Evolutionary conservation across 2,329 filamentous ascomycete species (phyloP).

Genomic region (Laburnicola sp.): DNA sequence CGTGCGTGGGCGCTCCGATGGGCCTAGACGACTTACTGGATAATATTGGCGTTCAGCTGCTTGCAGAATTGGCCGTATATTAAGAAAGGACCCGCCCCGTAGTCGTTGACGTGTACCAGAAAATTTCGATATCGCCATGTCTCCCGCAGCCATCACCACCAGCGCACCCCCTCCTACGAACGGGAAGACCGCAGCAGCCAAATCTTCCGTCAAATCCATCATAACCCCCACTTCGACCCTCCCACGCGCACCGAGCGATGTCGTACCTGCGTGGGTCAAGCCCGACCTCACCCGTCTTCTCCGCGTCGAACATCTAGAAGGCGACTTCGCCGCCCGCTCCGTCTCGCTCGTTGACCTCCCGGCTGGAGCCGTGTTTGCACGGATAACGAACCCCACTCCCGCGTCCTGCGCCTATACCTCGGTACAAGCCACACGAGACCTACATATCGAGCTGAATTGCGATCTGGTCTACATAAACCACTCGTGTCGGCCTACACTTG

Average conservation of each 20-base stretch:
- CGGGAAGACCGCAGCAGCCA: conserved; percentile 19
- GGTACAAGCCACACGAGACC: conserved; percentile 54
- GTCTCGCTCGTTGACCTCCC: conserved; percentile 55
- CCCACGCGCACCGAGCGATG: conserved; percentile 10
- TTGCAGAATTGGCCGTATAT: background rate
- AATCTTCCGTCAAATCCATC: conserved; percentile 23
- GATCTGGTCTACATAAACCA: conserved; percentile 63
- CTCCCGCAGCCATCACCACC: conserved; percentile 32
- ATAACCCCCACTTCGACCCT: conserved; percentile 23
- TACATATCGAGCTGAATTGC: conserved; percentile 60
- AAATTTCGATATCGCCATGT: conserved; percentile 22
- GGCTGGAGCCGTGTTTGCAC: conserved; percentile 54
- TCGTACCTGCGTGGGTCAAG: conserved; percentile 41
- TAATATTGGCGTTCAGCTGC: background rate
- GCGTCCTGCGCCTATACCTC: conserved; percentile 54
- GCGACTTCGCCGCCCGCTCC: conserved; percentile 50
- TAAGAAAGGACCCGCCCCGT: conserved; percentile 3
- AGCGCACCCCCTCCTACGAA: conserved; percentile 22
- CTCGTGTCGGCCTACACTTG: conserved; percentile 56
- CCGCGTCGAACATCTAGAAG: conserved; percentile 43
- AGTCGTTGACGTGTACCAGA: background rate
- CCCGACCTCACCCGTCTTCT: conserved; percentile 46
- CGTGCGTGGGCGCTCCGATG: background rate
- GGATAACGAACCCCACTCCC: conserved; percentile 53
- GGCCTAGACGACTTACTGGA: background rate